Percentiles rank a stretch among this genome's conserved stretches.
Evolutionary conservation across 1,284 basidiomycete species (phyloP).

Genomic region (Exsudoporus floridanus): DNA sequence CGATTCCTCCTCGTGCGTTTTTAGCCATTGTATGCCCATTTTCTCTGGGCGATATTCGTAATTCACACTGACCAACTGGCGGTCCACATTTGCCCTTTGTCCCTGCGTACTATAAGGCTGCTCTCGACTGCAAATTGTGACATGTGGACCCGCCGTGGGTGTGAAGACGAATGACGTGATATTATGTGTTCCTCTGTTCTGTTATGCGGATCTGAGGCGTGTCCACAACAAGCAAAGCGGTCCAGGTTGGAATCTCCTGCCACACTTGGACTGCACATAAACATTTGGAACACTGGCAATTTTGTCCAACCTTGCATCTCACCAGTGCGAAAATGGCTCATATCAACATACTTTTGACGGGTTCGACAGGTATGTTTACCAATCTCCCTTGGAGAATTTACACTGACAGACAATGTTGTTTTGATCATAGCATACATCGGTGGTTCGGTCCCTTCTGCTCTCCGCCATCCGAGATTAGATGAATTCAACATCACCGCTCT

Average conservation of each 20-base stretch:
- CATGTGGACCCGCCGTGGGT: background rate
- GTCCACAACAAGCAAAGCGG: background rate
- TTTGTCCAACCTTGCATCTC: background rate
- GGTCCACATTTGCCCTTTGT: background rate
- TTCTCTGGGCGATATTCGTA: background rate
- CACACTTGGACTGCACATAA: background rate
- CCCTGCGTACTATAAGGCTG: background rate
- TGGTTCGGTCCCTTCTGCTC: conserved; percentile 46
- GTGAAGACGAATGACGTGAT: no score
- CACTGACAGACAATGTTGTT: background rate
- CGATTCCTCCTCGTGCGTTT: background rate
- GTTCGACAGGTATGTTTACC: conserved; percentile 15
- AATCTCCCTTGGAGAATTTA: background rate
- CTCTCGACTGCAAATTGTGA: background rate
- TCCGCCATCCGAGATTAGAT: conserved; percentile 42
- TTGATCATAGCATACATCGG: conserved; percentile 50
- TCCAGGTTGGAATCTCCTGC: conserved; percentile 5
- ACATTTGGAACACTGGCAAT: background rate
- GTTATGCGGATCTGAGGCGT: background rate
- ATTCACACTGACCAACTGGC: background rate
- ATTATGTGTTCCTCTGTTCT: background rate
- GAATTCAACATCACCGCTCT: conserved; percentile 44
- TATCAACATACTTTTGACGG: conserved; percentile 16
- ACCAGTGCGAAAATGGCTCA: conserved; percentile 3
- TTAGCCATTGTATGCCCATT: background rate